These are phyloP conservation scores for Stipa capillata DNA, from an alignment of 176 grass and related monocot genomes.

Conservation along the genomic window DNA sequence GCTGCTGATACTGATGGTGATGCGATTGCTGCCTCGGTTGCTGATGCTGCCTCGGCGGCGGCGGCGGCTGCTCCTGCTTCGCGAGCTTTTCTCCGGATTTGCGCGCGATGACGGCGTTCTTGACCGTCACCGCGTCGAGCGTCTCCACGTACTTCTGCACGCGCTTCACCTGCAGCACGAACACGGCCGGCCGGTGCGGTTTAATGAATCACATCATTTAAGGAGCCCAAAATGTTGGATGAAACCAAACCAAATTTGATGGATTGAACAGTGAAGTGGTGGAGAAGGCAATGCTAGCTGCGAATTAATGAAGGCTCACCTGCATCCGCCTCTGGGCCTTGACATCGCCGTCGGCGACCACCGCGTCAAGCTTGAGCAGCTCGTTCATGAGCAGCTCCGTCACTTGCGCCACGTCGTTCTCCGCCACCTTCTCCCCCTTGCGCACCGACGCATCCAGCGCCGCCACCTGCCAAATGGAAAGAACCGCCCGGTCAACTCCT, in stretches of 20 bases:
- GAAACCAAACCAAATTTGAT: too few relatives aligned
- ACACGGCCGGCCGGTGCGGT: too few relatives aligned
- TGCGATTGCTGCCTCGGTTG: too few relatives aligned
- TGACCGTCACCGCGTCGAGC: constrained; percentile 65
- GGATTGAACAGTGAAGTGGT: too few relatives aligned
- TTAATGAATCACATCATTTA: too few relatives aligned
- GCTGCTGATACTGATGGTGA: constrained; percentile 1
- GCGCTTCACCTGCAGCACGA: constrained; percentile 90
- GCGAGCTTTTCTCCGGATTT: constrained; percentile 32
- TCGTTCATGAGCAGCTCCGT: constrained; percentile 93
- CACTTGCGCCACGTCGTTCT: constrained; percentile 66
- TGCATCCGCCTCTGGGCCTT: constrained; percentile 60
- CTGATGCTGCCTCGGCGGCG: background rate
- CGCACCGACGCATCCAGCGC: constrained; percentile 74
- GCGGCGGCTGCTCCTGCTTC: constrained; percentile 3
- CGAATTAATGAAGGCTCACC: too few relatives aligned
- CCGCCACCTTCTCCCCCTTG: constrained; percentile 70
- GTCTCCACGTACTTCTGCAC: constrained; percentile 93
- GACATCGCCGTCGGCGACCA: constrained; percentile 66
- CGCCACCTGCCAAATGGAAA: constrained; percentile 47
- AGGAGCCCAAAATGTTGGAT: too few relatives aligned
- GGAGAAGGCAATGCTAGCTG: too few relatives aligned
- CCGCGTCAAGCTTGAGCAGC: constrained; percentile 81
- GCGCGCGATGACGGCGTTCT: constrained; percentile 41
- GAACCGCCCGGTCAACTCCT: background rate